Conservation (phyloP, 768 basidiomycete species). For the Pisolithus tinctorius region DNA sequence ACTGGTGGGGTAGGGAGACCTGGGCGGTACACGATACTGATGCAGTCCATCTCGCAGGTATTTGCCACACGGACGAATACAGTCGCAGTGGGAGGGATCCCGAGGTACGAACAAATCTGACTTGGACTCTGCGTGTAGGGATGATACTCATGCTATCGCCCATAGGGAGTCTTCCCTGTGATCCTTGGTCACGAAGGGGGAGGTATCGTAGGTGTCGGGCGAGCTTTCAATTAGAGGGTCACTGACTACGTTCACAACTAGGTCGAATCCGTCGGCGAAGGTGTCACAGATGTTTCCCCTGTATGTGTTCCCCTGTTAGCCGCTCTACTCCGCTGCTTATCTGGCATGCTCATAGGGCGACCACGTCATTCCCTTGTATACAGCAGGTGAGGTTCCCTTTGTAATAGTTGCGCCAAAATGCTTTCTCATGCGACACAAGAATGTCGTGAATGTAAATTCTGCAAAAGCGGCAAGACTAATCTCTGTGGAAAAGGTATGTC, state of each 20-base stretch:
- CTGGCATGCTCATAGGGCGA: constrained; percentile 51
- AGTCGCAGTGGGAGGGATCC: constrained; percentile 94
- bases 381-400: constrained; percentile 57
- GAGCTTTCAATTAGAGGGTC: not conserved
- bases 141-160: not conserved
- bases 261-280: constrained; percentile 97
- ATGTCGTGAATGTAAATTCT: constrained; percentile 97
- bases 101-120: constrained; percentile 49
- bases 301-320: constrained; percentile 25
- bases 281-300: constrained; percentile 72
- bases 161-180: constrained; percentile 80
- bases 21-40: constrained; percentile 4
- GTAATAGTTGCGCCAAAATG: not conserved
- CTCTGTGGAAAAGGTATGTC: constrained; percentile 83
- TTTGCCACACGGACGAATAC: constrained; percentile 98
- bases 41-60: constrained; percentile 38
- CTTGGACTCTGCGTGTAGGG: not conserved
- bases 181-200: constrained; percentile 96
- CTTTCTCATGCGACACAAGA: constrained; percentile 37
- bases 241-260: constrained; percentile 23
- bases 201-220: constrained; percentile 55
- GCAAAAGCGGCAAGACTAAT: constrained; percentile 97
- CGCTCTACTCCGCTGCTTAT: not conserved
- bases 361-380: constrained; percentile 96
- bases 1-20: constrained; percentile 51